Conservation (phyloP, 2,329 filamentous ascomycete species). For the Acrodontium crateriforme region DNA sequence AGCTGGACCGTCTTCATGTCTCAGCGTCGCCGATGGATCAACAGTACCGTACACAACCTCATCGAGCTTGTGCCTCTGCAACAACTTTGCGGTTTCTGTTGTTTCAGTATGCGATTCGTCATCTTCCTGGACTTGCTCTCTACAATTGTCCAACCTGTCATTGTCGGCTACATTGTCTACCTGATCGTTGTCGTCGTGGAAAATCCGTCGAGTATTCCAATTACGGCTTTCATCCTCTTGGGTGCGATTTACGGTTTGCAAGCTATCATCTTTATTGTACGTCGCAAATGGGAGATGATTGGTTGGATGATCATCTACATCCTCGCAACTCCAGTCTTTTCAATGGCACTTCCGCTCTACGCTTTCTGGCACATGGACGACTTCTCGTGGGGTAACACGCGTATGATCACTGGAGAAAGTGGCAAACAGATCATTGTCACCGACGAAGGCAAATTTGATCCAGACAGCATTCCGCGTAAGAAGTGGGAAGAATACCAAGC, state of each 20-base stretch:
- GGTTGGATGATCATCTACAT: constrained; percentile 99
- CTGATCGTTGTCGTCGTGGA: constrained; percentile 61
- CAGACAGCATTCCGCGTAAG: constrained; percentile 83
- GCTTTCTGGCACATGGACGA: constrained; percentile 99
- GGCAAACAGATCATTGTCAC: constrained; percentile 86
- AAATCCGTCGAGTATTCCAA: constrained; percentile 53
- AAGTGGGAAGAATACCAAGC: constrained; percentile 99
- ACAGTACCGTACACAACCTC: constrained; percentile 95
- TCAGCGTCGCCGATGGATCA: constrained; percentile 98
- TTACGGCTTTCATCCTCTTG: constrained; percentile 79
- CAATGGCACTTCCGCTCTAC: constrained; percentile 79
- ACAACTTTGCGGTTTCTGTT: constrained; percentile 97
- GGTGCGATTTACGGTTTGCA: constrained; percentile 96
- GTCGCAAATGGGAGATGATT: constrained; percentile 98
- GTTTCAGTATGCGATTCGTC: constrained; percentile 98
- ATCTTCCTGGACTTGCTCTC: constrained; percentile 89
- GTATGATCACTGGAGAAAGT: constrained; percentile 86
- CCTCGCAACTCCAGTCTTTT: constrained; percentile 79
- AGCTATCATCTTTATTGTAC: constrained; percentile 89
- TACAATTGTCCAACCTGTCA: constrained; percentile 84
- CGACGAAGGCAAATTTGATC: constrained; percentile 97
- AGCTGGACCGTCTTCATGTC: constrained; percentile 91
- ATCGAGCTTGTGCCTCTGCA: constrained; percentile 87
- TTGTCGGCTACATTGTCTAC: constrained; percentile 78
- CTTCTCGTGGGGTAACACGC: constrained; percentile 98